Conservation (phyloP, 2,329 filamentous ascomycete genomes). For the Ceratocystis eucalypticola region DNA sequence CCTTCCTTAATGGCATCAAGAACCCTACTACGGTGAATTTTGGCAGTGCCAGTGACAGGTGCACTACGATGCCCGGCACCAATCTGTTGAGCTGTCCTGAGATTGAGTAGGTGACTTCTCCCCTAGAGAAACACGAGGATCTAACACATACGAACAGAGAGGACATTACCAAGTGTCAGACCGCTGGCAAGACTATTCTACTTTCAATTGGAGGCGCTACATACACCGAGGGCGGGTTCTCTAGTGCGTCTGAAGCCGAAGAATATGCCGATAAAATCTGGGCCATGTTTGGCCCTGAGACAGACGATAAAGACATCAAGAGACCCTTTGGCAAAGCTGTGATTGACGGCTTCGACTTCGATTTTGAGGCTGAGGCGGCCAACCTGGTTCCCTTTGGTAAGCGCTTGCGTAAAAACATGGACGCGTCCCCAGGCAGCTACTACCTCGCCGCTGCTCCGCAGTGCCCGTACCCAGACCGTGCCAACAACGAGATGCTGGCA, state of each 20-base stretch:
- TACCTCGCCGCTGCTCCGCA: slow-evolving; percentile 35
- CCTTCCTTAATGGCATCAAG: slow-evolving; percentile 47
- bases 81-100: slow-evolving; percentile 47
- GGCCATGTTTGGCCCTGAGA: slow-evolving; percentile 29
- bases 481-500: slow-evolving; percentile 30
- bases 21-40: slow-evolving; percentile 47
- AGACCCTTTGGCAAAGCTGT: slow-evolving; percentile 28
- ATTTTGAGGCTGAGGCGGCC: slow-evolving; percentile 26
- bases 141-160: not conserved
- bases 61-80: slow-evolving; percentile 44
- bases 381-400: slow-evolving; percentile 28
- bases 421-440: slow-evolving; percentile 27
- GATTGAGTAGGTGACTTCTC: slow-evolving; percentile 40
- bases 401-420: slow-evolving; percentile 33
- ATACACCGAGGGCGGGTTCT: slow-evolving; percentile 40
- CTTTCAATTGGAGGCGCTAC: slow-evolving; percentile 35
- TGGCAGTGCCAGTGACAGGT: slow-evolving; percentile 48
- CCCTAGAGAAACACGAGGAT: not conserved
- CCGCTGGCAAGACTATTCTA: slow-evolving; percentile 31
- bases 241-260: slow-evolving; percentile 25
- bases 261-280: slow-evolving; percentile 30
- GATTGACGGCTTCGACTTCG: slow-evolving; percentile 34
- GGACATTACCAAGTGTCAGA: slow-evolving; percentile 32
- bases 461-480: slow-evolving; percentile 28
- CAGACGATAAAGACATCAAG: slow-evolving; percentile 24